A percentile compares a stretch with the other conserved stretches of the same genome.
These are phyloP conservation scores for Plectranthus barbatus DNA, from an alignment of 257 asterid species.

Conservation along the genomic window DNA sequence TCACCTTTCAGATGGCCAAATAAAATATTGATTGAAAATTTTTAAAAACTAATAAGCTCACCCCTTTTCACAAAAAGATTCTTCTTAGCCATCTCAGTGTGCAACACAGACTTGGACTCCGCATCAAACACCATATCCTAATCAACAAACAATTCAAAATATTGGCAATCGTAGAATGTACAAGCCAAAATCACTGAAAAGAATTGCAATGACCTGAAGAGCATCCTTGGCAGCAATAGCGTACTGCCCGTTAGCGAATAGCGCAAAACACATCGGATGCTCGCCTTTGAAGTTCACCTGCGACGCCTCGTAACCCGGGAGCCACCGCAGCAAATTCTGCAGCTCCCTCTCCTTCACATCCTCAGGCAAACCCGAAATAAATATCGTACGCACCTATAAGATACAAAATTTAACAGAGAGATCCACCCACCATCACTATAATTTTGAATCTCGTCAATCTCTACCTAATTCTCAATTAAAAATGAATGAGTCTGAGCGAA, in stretches of 20 bases:
- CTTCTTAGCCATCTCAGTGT: conserved; percentile 99
- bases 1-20: neutral
- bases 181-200: neutral
- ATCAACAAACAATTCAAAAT: neutral
- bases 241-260: conserved; percentile 65
- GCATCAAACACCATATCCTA: conserved; percentile 91
- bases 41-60: conserved; percentile 24
- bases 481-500: neutral
- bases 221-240: conserved; percentile 95
- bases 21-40: neutral
- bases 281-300: conserved; percentile 98
- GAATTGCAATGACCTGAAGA: conserved; percentile 38
- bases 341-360: conserved; percentile 98
- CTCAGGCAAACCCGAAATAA: conserved; percentile 90
- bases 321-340: conserved; percentile 82
- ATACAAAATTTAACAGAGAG: neutral
- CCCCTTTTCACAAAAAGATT: conserved; percentile 97
- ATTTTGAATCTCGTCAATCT: neutral
- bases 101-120: conserved; percentile 78
- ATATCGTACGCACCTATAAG: conserved; percentile 54
- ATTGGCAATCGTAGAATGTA: neutral
- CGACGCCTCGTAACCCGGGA: conserved; percentile 99
- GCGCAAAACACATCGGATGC: conserved; percentile 95
- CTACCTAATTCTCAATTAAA: neutral
- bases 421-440: neutral